Evolutionary conservation across 2,329 filamentous ascomycete species (phyloP), one percentile per base, ranked within the genome.

Genomic region (Fusarium odoratissimum): DNA sequence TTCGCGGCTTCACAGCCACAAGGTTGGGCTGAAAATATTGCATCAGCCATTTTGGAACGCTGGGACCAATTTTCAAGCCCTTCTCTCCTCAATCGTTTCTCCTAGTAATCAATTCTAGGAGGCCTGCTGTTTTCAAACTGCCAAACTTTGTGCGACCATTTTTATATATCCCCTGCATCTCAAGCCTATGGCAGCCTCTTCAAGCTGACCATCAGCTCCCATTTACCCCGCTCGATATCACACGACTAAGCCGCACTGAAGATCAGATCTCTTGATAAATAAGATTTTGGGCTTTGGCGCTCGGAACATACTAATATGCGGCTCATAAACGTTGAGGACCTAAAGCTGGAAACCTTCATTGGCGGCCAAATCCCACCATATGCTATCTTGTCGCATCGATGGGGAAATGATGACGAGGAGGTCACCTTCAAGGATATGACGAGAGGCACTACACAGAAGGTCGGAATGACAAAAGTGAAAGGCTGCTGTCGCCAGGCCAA

Each of bases 361-460:
- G 60, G 44, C 6, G 11, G n/a, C 5, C 19, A 21, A 7, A 45
- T 65, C 10, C 64, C 64, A 21, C 38, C 60, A 2, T 66, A 66
- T 14, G 64, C 64, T 5, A 64, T 66, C 4, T 14, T 64, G 1
- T 65, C 60, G 14, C 63, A 66, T 7, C 48, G 63, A 35, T 66
- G 60, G 63, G 63, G 60, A 5, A 25, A 17, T 1, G 51, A 64
- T 0, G 8, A 58, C 0, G 51, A 66, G 1, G 60, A 66, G 10
- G 28, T 66, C 8, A 51, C 64, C 6, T 64, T 66, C 5, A 19
- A 42, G 0, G 52, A 67, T 8, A 41, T 65, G 6, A 33, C 2
- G 7, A 33, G 30, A 1, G 45, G 30, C 5, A 1, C 7, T 5
- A 33, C 37, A 3, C 3, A 35, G 1, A 65, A 65, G 5, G 3